Evolutionary conservation across 75 land plant genomes (phyloP), one percentile per base, ranked within the genome.

Genomic region (Chamaecyparis obtusa): DNA sequence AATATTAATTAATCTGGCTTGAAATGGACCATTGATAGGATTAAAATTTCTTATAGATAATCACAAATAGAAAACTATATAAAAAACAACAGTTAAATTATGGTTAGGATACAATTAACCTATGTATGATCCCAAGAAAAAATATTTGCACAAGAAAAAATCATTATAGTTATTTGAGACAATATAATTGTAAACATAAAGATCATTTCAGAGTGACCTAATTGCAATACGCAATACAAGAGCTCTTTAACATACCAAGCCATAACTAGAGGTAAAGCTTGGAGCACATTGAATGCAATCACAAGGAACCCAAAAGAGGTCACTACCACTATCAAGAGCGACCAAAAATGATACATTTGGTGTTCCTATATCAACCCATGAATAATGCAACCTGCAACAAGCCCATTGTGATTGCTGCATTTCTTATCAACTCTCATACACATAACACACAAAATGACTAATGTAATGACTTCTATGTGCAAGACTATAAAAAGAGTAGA

Each of bases 301-400:
- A 86, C 99, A 97, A 9, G 99, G 99, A 77, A 97, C 87, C 99
- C 99, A 97, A 32, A 95, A 88, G 67, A 96, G 83, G 80, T 97
- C 96, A 90, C 99, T 97, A 2, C 99, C 99, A 54, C 94, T 91
- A 89, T 97, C 99, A 89, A 97, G 85, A 30, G 96, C 96, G 64
- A 97, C 99, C 72, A 97, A 91, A 90, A 92, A 97, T 8, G 96
- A 94, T 64, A 91, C 88, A 88, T 90, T 92, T 21, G 99, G 99
- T 41, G 98, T 93, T 43, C 99, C 99, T n/a, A 97, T 88, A 72
- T 96, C 94, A 83, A 97, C 87, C 91, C 93, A 91, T 13, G 94
- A 89, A 71, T 97, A 97, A 55, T 97, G 96, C 80, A 97, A 86
- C 96, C 99, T 97, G 94, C 39, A 75, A 43, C 75, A 76, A 82